A percentile compares a stretch with the other conserved stretches of the same genome.
Conservation (phyloP, 139 green algal species). For the Picocystis salinarum region DNA sequence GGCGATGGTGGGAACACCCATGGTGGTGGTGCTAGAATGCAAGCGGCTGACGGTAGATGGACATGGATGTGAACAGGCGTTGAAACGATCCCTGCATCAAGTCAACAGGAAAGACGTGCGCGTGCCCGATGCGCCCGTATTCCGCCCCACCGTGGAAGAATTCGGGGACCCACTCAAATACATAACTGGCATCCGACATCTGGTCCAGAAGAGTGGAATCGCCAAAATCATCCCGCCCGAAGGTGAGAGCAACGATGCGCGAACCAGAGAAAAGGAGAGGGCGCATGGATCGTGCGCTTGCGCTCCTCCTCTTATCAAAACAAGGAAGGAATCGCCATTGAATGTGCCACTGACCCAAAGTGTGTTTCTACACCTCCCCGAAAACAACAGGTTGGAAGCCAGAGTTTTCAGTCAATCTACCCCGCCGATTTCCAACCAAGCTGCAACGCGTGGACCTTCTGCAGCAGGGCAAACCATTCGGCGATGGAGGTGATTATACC, state of each 20-base stretch:
- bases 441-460: neutral
- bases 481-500: constrained; percentile 15
- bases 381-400: neutral
- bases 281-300: neutral
- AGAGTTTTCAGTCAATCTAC: neutral
- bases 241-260: neutral
- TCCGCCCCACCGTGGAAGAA: constrained; percentile 39
- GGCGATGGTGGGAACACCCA: too few species aligned
- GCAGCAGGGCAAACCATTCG: constrained; percentile 2
- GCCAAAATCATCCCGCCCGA: constrained; percentile 5
- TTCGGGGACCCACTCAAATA: constrained; percentile 19
- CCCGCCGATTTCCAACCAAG: neutral
- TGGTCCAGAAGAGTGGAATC: constrained; percentile 4
- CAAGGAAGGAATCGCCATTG: neutral
- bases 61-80: too few species aligned
- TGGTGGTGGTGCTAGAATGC: too few species aligned
- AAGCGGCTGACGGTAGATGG: too few species aligned
- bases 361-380: neutral
- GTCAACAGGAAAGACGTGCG: too few species aligned
- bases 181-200: constrained; percentile 1
- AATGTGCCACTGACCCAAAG: neutral
- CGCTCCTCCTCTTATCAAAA: neutral
- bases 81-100: too few species aligned
- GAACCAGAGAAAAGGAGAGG: too few species aligned
- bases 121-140: constrained; percentile 34